Conservation (phyloP, 192 early-diverging fungal species). For the Entomortierella beljakovae region DNA sequence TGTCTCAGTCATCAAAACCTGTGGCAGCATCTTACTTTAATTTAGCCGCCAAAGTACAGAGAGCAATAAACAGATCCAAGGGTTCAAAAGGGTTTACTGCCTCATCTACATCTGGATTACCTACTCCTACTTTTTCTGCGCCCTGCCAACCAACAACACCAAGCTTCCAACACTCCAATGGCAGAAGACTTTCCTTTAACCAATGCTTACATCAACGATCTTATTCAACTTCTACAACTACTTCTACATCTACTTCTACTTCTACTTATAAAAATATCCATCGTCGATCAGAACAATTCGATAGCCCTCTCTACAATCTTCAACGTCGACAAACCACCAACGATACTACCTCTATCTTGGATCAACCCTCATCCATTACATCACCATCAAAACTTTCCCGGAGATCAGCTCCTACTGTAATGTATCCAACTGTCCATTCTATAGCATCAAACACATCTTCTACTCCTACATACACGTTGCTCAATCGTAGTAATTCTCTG, state of each 20-base stretch:
- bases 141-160: constrained; percentile 18
- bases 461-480: neutral
- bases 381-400: constrained; percentile 18
- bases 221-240: neutral
- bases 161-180: constrained; percentile 41
- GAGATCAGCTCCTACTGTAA: constrained; percentile 23
- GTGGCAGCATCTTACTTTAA: constrained; percentile 26
- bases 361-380: constrained; percentile 3
- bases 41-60: constrained; percentile 35
- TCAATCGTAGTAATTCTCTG: constrained; percentile 39
- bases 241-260: too few species aligned
- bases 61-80: constrained; percentile 18
- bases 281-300: constrained; percentile 10
- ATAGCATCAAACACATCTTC: neutral
- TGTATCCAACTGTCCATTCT: constrained; percentile 10
- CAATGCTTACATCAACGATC: constrained; percentile 11
- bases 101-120: constrained; percentile 1
- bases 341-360: neutral
- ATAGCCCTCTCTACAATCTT: constrained; percentile 24
- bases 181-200: constrained; percentile 26
- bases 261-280: constrained; percentile 10
- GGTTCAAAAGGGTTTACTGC: constrained; percentile 16
- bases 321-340: constrained; percentile 25
- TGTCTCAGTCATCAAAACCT: constrained; percentile 26
- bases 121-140: neutral